These are phyloP conservation scores for Medicago arabica DNA, from an alignment of 306 rosid genomes.

Conservation along the genomic window DNA sequence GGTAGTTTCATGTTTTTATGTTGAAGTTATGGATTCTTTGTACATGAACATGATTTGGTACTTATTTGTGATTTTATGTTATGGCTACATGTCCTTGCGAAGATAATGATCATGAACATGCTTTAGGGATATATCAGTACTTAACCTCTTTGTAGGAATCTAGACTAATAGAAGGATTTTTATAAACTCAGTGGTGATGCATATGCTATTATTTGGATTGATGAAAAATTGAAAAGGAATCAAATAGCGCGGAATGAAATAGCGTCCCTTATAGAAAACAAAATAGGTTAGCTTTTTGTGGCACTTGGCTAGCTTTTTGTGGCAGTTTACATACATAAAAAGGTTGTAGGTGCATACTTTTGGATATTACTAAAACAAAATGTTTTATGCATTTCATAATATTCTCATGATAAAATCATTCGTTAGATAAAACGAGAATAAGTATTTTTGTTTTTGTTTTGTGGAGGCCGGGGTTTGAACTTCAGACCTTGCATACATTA, in stretches of 20 bases:
- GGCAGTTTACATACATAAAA: background rate
- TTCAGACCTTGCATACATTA: too few species aligned
- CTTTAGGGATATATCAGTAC: background rate
- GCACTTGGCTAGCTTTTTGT: background rate
- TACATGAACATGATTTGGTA: slow-evolving; percentile 38
- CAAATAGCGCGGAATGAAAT: background rate
- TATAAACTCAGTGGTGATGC: too few species aligned
- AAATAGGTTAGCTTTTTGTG: background rate
- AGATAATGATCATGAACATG: slow-evolving; percentile 19
- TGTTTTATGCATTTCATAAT: background rate
- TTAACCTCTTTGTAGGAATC: slow-evolving; percentile 4
- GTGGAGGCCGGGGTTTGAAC: too few species aligned
- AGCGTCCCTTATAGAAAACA: background rate
- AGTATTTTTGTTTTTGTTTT: too few species aligned
- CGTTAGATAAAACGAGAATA: background rate
- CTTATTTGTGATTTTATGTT: slow-evolving; percentile 18
- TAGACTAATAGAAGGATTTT: slow-evolving; percentile 1
- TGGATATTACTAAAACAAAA: background rate
- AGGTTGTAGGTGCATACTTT: background rate
- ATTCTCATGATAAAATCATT: background rate
- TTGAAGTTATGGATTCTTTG: slow-evolving; percentile 32
- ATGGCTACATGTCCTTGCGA: slow-evolving; percentile 4
- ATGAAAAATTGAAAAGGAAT: slow-evolving; percentile 25
- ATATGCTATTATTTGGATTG: too few species aligned
- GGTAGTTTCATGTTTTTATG: slow-evolving; percentile 39